Percentiles rank a stretch among this genome's conserved stretches.
Conservation (phyloP, 345 rosid genomes). For the Jatropha curcas region DNA sequence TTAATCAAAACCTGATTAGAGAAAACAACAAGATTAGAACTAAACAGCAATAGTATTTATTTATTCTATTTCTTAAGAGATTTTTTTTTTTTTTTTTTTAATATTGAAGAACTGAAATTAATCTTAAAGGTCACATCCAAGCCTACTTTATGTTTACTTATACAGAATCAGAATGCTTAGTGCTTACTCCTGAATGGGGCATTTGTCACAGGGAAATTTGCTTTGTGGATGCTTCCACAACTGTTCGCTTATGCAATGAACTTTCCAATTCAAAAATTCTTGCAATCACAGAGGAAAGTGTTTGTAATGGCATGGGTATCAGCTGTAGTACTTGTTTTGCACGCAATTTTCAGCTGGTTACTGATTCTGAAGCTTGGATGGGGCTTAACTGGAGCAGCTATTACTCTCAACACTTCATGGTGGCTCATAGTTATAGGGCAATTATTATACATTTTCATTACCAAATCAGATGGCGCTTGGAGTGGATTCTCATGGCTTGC, state of each 20-base stretch:
- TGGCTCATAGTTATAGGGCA: slow-evolving; percentile 74
- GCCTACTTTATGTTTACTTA: too few relatives aligned
- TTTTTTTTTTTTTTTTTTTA: too few relatives aligned
- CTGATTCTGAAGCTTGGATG: slow-evolving; percentile 70
- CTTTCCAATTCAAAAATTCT: slow-evolving; percentile 86
- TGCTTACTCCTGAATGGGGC: neutral
- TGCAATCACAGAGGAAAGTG: slow-evolving; percentile 87
- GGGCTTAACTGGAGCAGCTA: slow-evolving; percentile 87
- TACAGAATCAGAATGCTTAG: neutral
- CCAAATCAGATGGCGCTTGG: slow-evolving; percentile 94
- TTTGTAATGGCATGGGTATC: slow-evolving; percentile 80
- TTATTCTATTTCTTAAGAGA: too few relatives aligned
- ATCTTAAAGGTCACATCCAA: too few relatives aligned
- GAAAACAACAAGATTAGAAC: too few relatives aligned
- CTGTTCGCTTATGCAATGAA: slow-evolving; percentile 81
- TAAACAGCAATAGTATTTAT: too few relatives aligned
- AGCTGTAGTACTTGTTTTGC: slow-evolving; percentile 57
- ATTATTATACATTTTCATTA: slow-evolving; percentile 72
- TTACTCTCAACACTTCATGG: slow-evolving; percentile 80
- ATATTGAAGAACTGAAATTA: too few relatives aligned
- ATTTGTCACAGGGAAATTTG: slow-evolving; percentile 65
- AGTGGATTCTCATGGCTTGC: slow-evolving; percentile 87
- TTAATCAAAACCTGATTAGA: too few relatives aligned
- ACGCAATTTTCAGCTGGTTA: slow-evolving; percentile 72
- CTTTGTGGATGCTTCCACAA: slow-evolving; percentile 91